phyloP scores from a whole-genome alignment of 129 eudicot genomes.

The Artemisia tridentata region DNA sequence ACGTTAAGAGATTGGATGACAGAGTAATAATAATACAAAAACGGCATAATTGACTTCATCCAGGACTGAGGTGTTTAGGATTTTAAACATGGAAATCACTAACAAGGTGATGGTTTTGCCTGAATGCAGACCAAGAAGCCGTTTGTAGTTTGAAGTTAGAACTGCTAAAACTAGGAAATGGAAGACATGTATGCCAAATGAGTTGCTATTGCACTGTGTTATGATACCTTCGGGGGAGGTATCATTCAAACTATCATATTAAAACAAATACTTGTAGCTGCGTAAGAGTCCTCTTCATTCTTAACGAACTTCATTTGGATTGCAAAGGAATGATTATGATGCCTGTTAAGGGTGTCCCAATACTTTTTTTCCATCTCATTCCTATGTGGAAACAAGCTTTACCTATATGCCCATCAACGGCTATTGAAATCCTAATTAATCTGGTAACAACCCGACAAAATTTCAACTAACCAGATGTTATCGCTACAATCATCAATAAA shows the following conservation, averaged over 20 bases:
- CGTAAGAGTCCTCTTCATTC: background rate
- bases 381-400: no score
- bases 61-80: background rate
- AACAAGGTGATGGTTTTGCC: constrained; percentile 1
- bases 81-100: background rate
- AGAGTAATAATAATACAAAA: no score
- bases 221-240: background rate
- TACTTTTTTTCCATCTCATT: no score
- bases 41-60: background rate
- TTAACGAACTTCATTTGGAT: background rate
- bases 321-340: no score
- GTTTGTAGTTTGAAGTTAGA: constrained; percentile 15
- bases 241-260: background rate
- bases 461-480: no score
- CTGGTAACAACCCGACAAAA: no score
- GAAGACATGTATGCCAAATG: background rate
- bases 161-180: constrained; percentile 12
- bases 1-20: no score
- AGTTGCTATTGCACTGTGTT: background rate
- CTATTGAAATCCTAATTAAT: no score
- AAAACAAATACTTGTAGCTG: background rate
- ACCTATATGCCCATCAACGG: no score
- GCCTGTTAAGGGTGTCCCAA: no score
- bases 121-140: constrained; percentile 27
- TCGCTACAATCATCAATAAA: no score